Base-by-base conservation (phyloP, 306 rosid genomes). In the Mimosa pudica region DNA sequence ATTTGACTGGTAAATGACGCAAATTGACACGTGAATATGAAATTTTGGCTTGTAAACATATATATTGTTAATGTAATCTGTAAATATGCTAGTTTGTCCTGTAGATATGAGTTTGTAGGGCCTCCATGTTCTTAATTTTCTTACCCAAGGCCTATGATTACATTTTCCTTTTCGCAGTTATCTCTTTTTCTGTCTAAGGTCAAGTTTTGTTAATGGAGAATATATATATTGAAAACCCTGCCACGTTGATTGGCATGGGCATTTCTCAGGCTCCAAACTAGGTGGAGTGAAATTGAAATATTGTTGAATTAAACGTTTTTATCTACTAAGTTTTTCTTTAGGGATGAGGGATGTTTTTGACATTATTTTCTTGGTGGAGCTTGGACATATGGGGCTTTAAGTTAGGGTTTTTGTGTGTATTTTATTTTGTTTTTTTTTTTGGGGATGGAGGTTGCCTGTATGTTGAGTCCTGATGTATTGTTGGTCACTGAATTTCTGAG, bases 301-400 rank as follows among this genome's bases (percentile, higher is more conserved):
- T 38, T 52, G 74, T 61, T 71, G 47, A 80, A 57, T 55, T 67
- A 45, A 49, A 67, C 52, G 77, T 24, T 33, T 33, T 38, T 84
- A 67, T 57, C 57, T 33, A 47, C 57, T 33, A 47, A 58, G 20
- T 62, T 73, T 13, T 18, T 67, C 32, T 5, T 7, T 16, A 38
- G 47, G 71, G 64, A 44, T 80, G 78, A 51, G 54, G 68, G 64
- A 62, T 80, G 80, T 73, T 47, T 80, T 49, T 69, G 55, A 45
- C 33, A 33, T 52, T 30, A 65, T 71, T 17, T 41, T 62, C 55
- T 44, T 6, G 70, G 32, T 64, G 65, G 62, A 52, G 77, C 47
- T 70, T 1, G 17, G 5, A 33, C 68, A 62, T 62, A 16, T 32
- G n/a, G 61, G 33, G 32, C 38, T 9, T 30, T 61, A 10, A 61